Base-by-base conservation (phyloP, 345 rosid species). In the Anacardium occidentale region DNA sequence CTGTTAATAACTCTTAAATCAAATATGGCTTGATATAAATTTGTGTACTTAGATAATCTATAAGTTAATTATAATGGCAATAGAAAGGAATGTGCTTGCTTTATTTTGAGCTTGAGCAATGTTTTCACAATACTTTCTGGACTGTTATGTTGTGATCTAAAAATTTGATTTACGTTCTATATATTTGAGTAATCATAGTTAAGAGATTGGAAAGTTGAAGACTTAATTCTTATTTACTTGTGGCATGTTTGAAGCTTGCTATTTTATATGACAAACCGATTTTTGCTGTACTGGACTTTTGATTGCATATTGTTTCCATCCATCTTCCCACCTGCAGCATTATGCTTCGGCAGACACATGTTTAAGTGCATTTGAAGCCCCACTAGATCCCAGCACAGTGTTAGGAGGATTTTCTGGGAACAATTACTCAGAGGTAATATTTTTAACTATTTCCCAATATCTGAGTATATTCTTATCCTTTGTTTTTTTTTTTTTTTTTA, bases 381-480 rank as follows among this genome's bases (percentile, higher is more conserved):
- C 98, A 54, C 89, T 92, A 76, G 98, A 92, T 84, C 99, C 99
- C 78, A 94, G 94, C 85, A 90, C 98, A 62, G 88, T 85, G 62
- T 78, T 94, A 77, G 99, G 99, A 76, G 99, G 98, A 52, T 94
- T 94, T 80, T 78, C 90, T 29, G 92, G 96, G 79, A 89, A 82
- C 80, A 90, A 88, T 77, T 92, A 85, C 77, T 85, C 91, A 8
- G 97, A 92, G 98, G 98, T 92, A 87, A 79, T 77, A 72, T 24
- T 79, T 81, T 76, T 20, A 52, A 79, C 72, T 48, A 71, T 63
- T 42, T 52, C 58, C 42, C 7, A 18, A 17, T 51, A 62, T 75
- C 32, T 58, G 20, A 48, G 21, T 62, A 22, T 29, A 44, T 68
- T 44, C 48, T 32, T 66, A 75, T 70, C 68, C 32, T 68, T 32